Evolutionary conservation across 805 yeast species (phyloP), one percentile per base, ranked within the genome.

Genomic region (Diddensiella transvaalensis): DNA sequence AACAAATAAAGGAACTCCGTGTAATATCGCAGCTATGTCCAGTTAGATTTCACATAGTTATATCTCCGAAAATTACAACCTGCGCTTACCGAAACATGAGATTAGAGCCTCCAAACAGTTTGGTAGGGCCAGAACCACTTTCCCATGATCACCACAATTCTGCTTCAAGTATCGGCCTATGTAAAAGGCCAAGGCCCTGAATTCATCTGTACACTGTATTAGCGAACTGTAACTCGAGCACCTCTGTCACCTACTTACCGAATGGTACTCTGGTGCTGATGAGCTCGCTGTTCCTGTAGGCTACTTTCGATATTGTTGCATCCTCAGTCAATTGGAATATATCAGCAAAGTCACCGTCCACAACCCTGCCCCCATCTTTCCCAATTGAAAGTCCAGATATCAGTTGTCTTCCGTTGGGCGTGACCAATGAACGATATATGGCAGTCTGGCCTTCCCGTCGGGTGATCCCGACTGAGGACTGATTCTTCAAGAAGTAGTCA

Each of bases 281-380:
- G 13, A 32, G 40, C n/a, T 4, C 10, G 13, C 42, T 19, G 11
- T 18, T 46, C 17, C 40, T 32, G 22, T 39, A 46, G 30, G 44
- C 46, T 8, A 76, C 73, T 11, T 81, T 66, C 46, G 47, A 45
- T 22, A 48, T 51, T 17, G 50, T 52, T 36, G 51, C 46, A 18
- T 19, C 26, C 3, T n/a, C 40, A 6, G 59, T 57, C 73, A 77
- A 42, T 18, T 42, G 39, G 90, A 93, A 87, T 2, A 87, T 61
- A 67, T 87, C 96, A 52, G 77, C 75, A 49, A 87, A 62, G 55
- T 79, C 82, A 2, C 96, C 96, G 62, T 85, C 83, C 53, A 76
- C 77, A 62, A 83, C 85, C 30, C 78, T 81, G 22, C 76, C 72
- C 38, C 87, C 47, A 2, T 26, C 49, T 3, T 49, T 47, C 18